Conservation (phyloP, 148 eudicot genomes). For the Camellia lanceoleosa region DNA sequence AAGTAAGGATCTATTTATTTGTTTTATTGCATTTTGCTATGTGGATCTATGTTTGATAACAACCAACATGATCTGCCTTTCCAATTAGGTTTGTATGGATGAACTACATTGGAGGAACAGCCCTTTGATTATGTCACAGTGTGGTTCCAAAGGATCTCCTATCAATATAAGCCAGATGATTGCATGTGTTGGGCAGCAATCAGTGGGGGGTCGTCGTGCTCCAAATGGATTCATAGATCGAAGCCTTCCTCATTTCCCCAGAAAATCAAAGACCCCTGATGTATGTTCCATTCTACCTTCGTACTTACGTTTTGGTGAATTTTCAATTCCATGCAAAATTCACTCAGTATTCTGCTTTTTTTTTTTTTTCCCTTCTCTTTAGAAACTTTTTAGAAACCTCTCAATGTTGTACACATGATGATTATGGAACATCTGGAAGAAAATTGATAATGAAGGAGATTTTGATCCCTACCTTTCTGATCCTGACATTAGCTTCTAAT, state of each 20-base stretch:
- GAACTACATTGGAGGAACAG: constrained; percentile 91
- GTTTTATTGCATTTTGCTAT: not conserved
- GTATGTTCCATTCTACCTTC: constrained; percentile 42
- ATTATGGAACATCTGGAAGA: not conserved
- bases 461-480: not conserved
- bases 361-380: not conserved
- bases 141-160: constrained; percentile 97
- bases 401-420: not conserved
- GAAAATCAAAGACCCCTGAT: constrained; percentile 60
- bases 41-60: not conserved
- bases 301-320: not conserved
- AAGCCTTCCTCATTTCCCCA: constrained; percentile 86
- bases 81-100: constrained; percentile 65
- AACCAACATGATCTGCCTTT: constrained; percentile 10
- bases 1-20: constrained; percentile 30
- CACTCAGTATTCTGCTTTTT: not conserved
- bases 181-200: constrained; percentile 98
- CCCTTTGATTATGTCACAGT: constrained; percentile 90
- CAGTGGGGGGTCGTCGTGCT: constrained; percentile 91
- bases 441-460: not conserved
- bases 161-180: constrained; percentile 98
- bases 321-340: not conserved
- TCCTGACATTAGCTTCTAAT: not conserved
- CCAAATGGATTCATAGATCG: constrained; percentile 93
- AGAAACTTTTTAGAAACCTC: not conserved